A percentile compares a stretch with the other conserved stretches of the same genome.
These are phyloP conservation scores for Polytolypa hystricis DNA, from an alignment of 2,329 filamentous ascomycete species.

Conservation along the genomic window DNA sequence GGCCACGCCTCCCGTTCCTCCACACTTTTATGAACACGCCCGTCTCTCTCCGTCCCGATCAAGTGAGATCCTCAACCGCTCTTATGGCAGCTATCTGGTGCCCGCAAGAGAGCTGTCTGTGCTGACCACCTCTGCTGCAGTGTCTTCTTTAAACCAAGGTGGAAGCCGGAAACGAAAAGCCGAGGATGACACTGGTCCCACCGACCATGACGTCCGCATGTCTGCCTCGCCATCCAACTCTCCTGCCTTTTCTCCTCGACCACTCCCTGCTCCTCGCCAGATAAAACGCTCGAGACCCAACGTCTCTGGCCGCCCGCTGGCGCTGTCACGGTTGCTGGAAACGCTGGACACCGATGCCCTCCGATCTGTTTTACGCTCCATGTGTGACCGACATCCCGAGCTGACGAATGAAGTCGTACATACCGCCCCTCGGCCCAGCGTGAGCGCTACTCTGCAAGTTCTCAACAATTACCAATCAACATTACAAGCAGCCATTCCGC, in stretches of 20 bases:
- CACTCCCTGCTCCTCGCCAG: slow-evolving; percentile 56
- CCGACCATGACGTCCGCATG: slow-evolving; percentile 68
- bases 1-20: slow-evolving; percentile 47
- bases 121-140: slow-evolving; percentile 15
- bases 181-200: slow-evolving; percentile 49
- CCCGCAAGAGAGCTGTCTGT: no score
- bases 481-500: slow-evolving; percentile 70
- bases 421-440: slow-evolving; percentile 76
- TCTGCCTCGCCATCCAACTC: slow-evolving; percentile 77
- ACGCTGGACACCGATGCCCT: slow-evolving; percentile 80
- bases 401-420: slow-evolving; percentile 75
- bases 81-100: slow-evolving; percentile 10
- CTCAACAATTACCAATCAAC: slow-evolving; percentile 69
- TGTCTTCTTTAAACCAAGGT: slow-evolving; percentile 30
- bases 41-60: slow-evolving; percentile 49
- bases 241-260: slow-evolving; percentile 59
- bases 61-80: no score
- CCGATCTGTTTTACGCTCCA: slow-evolving; percentile 72
- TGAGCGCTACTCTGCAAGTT: slow-evolving; percentile 67
- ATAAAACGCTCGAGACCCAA: slow-evolving; percentile 59
- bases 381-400: slow-evolving; percentile 81
- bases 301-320: slow-evolving; percentile 53
- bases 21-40: slow-evolving; percentile 51
- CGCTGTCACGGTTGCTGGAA: slow-evolving; percentile 73
- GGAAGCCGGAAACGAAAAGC: slow-evolving; percentile 72